Evolutionary conservation across 805 yeast species (phyloP), one percentile per base, ranked within the genome.

Genomic region (Zygotorulaspora florentina): DNA sequence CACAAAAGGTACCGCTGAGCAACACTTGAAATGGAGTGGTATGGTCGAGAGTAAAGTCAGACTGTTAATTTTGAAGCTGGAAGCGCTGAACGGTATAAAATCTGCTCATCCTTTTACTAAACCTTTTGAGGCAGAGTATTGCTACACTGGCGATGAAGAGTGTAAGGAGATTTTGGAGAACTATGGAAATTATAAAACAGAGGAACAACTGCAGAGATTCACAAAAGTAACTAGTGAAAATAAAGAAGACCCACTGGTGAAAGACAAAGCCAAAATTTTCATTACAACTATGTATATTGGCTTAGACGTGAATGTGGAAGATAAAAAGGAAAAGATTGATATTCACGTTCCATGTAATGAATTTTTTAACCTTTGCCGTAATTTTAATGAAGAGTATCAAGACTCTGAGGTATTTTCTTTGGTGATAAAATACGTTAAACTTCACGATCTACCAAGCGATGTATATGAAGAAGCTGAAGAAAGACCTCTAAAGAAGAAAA

Each of bases 31-130:
- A 56, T 93, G 96, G 95, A 81, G 87, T 54, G 98, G 99, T 8
- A 72, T 91, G 71, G 91, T 93, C 9, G 98, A 93, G 65, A 82
- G 95, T 56, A 87, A 85, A 66, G 64, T 91, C 36, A 77, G 99
- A 54, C 68, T 85, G 35, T 66, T 93, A 28, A 95, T 93, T 28
- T 85, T 79, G 56, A 93, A 89, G 62, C 73, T 93, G 40, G 99
- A 93, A 64, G 72, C 79, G 4, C 68, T 82, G 16, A 81, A 79
- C 3, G 93, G 95, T 0, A 79, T 93, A 18, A 80, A 74, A 42
- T 54, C 88, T 26, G 97, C 96, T 0, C 98, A 90, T 66, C 98
- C 99, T 1, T 93, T 79, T 62, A 85, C 85, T 15, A 87, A 88
- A 57, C 81, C 83, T 11, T 84, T 87, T 61, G 83, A 78, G 40